phyloP scores from a whole-genome alignment of 768 basidiomycete genomes.

The Agaricus subrufescens region DNA sequence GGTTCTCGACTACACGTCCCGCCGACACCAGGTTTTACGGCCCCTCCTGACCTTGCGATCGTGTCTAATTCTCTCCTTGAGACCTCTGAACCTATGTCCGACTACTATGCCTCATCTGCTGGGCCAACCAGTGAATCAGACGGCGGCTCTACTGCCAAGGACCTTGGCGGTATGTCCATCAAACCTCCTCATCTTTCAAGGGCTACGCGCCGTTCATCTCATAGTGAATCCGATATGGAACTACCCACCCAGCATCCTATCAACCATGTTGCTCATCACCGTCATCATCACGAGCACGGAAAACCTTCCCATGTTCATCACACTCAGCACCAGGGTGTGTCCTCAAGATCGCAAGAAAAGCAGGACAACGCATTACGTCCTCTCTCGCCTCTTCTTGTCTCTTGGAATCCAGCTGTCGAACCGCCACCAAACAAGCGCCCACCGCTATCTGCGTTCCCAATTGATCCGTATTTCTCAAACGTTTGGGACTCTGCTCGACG shows the following conservation, averaged over 20 bases:
- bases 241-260: not conserved
- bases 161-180: not conserved
- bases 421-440: slow-evolving; percentile 69
- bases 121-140: slow-evolving; percentile 10
- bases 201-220: not conserved
- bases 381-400: slow-evolving; percentile 56
- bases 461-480: slow-evolving; percentile 77
- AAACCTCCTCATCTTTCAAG: slow-evolving; percentile 11
- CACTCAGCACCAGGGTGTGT: slow-evolving; percentile 17
- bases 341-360: slow-evolving; percentile 16
- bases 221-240: not conserved
- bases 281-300: slow-evolving; percentile 13
- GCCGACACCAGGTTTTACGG: slow-evolving; percentile 58
- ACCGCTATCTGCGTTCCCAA: slow-evolving; percentile 55
- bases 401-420: slow-evolving; percentile 80
- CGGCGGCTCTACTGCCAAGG: not conserved
- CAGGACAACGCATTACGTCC: slow-evolving; percentile 25
- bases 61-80: slow-evolving; percentile 45
- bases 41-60: slow-evolving; percentile 59
- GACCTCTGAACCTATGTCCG: slow-evolving; percentile 28
- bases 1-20: slow-evolving; percentile 39
- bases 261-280: slow-evolving; percentile 6
- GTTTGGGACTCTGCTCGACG: slow-evolving; percentile 66
- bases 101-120: slow-evolving; percentile 10
- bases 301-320: slow-evolving; percentile 11